Conservation (phyloP, 495 filamentous ascomycete genomes). For the Talaromyces thailandensis region DNA sequence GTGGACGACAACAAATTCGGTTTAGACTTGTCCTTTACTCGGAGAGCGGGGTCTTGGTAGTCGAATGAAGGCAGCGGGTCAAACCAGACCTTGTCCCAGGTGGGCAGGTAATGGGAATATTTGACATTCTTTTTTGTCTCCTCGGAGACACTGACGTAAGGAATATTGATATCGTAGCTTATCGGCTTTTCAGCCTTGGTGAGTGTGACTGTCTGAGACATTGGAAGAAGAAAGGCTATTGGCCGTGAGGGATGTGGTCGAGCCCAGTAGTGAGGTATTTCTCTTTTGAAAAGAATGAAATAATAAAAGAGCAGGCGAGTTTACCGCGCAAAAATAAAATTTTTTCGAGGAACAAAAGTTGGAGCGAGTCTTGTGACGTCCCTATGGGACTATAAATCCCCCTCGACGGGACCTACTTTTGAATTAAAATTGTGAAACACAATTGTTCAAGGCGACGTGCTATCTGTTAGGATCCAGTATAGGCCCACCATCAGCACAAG, state of each 20-base stretch:
- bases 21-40: slow-evolving; percentile 46
- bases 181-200: slow-evolving; percentile 32
- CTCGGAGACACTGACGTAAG: slow-evolving; percentile 36
- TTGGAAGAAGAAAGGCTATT: not conserved
- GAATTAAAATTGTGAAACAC: not conserved
- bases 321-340: slow-evolving; percentile 6
- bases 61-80: slow-evolving; percentile 49
- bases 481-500: not conserved
- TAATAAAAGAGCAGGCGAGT: slow-evolving; percentile 4
- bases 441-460: not conserved
- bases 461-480: not conserved
- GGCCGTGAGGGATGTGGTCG: not conserved
- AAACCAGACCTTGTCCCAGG: slow-evolving; percentile 55
- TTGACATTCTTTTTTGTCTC: slow-evolving; percentile 32
- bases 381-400: slow-evolving; percentile 9
- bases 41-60: slow-evolving; percentile 49
- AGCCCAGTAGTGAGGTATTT: not conserved
- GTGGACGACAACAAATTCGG: slow-evolving; percentile 41
- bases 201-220: slow-evolving; percentile 20
- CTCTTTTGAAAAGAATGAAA: not conserved
- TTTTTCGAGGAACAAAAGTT: not conserved
- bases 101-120: slow-evolving; percentile 54
- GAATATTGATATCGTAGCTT: slow-evolving; percentile 50
- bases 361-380: slow-evolving; percentile 6
- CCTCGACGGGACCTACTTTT: not conserved